These are phyloP conservation scores for Catharanthus roseus DNA, from an alignment of 257 asterid species.

Conservation along the genomic window DNA sequence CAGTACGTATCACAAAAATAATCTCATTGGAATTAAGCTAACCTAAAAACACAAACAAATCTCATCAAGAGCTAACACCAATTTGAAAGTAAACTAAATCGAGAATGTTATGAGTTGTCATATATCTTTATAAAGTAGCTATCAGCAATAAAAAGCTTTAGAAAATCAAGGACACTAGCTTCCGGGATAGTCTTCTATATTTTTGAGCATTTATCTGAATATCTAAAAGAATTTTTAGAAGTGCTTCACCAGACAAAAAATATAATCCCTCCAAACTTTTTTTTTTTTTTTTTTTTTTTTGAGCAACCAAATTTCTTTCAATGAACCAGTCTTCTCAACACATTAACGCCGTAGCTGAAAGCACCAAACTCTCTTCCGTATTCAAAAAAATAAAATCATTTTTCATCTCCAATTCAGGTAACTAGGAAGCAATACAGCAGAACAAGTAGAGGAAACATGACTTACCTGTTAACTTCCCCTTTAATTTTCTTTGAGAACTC, in stretches of 20 bases:
- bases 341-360: too few relatives aligned
- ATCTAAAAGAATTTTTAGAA: background rate
- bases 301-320: too few relatives aligned
- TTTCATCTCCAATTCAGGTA: background rate
- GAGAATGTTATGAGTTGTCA: background rate
- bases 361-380: too few relatives aligned
- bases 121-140: background rate
- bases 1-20: background rate
- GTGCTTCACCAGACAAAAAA: background rate
- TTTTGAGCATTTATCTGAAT: background rate
- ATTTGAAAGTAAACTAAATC: background rate
- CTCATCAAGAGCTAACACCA: background rate
- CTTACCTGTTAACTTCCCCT: slow-evolving; percentile 58
- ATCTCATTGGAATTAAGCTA: background rate
- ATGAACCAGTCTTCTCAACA: too few relatives aligned
- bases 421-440: background rate
- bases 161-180: background rate
- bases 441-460: background rate
- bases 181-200: background rate
- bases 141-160: background rate
- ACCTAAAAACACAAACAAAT: too few relatives aligned
- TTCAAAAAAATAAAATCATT: background rate
- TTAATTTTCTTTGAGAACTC: slow-evolving; percentile 69
- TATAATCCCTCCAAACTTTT: background rate
- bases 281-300: too few relatives aligned